Percentiles rank a stretch among this genome's conserved stretches.
These are phyloP conservation scores for Novymonas esmeraldas DNA, from an alignment of 208 protist species.

Conservation along the genomic window DNA sequence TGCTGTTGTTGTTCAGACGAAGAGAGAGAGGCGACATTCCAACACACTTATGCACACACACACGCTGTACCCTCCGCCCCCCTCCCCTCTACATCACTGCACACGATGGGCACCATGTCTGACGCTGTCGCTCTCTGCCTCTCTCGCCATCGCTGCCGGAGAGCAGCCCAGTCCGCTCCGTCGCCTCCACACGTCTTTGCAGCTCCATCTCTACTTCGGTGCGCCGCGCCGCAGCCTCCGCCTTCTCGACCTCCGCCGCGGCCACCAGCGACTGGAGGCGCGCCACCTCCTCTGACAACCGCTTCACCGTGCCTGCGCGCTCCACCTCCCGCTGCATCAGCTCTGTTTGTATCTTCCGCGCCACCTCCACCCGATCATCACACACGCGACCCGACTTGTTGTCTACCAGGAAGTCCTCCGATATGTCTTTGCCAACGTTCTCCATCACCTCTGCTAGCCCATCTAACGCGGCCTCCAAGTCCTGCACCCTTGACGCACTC, in stretches of 20 bases:
- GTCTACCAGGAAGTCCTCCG: background rate
- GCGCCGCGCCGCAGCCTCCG: background rate
- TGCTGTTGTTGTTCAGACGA: too few relatives aligned
- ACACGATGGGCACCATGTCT: slow-evolving; percentile 2
- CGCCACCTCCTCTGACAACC: slow-evolving; percentile 4
- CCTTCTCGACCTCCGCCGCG: background rate
- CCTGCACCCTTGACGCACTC: background rate
- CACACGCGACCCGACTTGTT: background rate
- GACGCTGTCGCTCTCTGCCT: background rate
- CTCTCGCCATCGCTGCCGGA: background rate
- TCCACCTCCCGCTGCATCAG: background rate
- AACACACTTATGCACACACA: too few relatives aligned
- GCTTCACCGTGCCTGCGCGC: background rate
- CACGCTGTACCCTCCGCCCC: too few relatives aligned
- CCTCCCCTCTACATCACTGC: slow-evolving; percentile 25
- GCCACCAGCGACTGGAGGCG: background rate
- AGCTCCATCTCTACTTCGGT: slow-evolving; percentile 15
- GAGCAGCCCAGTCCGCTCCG: slow-evolving; percentile 21
- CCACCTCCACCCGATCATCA: background rate
- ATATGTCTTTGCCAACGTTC: background rate
- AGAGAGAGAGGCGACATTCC: too few relatives aligned
- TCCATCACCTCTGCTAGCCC: background rate
- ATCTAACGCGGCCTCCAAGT: slow-evolving; percentile 6
- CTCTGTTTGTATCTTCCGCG: background rate
- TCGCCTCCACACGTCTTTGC: slow-evolving; percentile 5